Percentiles rank a stretch among this genome's conserved stretches.
Evolutionary conservation across 495 filamentous ascomycete species (phyloP).

Genomic region (Penicillium steckii): DNA sequence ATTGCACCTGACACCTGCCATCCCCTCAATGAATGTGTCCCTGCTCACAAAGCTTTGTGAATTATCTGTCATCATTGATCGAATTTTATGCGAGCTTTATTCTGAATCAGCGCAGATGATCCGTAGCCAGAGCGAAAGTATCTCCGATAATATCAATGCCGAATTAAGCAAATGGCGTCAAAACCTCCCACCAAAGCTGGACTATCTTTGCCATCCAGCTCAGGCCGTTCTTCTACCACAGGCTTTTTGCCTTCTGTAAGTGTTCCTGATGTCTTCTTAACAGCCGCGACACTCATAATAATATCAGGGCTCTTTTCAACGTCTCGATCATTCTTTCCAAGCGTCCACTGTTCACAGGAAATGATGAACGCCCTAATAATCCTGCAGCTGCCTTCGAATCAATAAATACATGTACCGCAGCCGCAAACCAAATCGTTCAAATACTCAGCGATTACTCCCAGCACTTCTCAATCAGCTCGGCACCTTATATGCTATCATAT

Average conservation of each 20-base stretch:
- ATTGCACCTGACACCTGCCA: slow-evolving; percentile 1
- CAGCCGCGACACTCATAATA: background rate
- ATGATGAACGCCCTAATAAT: slow-evolving; percentile 7
- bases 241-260: slow-evolving; percentile 26
- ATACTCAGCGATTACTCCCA: slow-evolving; percentile 28
- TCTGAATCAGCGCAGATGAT: slow-evolving; percentile 24
- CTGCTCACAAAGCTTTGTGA: slow-evolving; percentile 31
- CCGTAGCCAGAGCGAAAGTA: slow-evolving; percentile 11
- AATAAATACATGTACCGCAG: slow-evolving; percentile 26
- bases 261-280: background rate
- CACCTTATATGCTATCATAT: slow-evolving; percentile 35
- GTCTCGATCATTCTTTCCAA: slow-evolving; percentile 30
- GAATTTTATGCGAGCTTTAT: slow-evolving; percentile 30
- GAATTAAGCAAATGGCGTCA: slow-evolving; percentile 24
- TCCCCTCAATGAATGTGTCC: slow-evolving; percentile 29
- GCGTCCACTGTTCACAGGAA: slow-evolving; percentile 24
- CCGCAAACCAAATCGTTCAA: slow-evolving; percentile 31
- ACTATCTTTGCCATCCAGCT: slow-evolving; percentile 19
- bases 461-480: slow-evolving; percentile 24
- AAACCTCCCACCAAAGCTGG: slow-evolving; percentile 23
- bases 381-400: slow-evolving; percentile 25
- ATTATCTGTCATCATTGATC: slow-evolving; percentile 30
- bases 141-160: slow-evolving; percentile 21
- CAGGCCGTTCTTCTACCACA: slow-evolving; percentile 19
- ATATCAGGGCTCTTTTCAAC: slow-evolving; percentile 27